A percentile compares a stretch with the other conserved stretches of the same genome.
phyloP scores from a whole-genome alignment of 495 filamentous ascomycete species.

The Daldinia caldariorum region DNA sequence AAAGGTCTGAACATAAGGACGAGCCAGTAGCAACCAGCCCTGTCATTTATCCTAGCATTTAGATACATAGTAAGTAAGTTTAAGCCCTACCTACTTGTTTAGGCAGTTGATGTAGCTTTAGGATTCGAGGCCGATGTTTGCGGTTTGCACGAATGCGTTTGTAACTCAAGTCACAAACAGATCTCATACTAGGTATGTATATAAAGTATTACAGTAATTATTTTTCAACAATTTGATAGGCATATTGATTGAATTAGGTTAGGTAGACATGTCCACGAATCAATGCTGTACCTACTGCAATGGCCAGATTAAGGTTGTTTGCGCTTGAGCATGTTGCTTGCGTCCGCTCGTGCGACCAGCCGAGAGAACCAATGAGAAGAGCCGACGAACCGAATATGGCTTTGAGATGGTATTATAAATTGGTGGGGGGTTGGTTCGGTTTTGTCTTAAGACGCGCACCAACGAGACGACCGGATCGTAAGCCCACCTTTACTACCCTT shows the following conservation, averaged over 20 bases:
- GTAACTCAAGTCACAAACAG: background rate
- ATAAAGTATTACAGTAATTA: too few relatives aligned
- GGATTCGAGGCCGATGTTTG: conserved; percentile 24
- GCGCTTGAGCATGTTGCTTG: conserved; percentile 25
- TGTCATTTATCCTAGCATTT: conserved; percentile 2
- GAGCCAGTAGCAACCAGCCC: conserved; percentile 11
- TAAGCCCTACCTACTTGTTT: conserved; percentile 22
- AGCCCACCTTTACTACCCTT: background rate
- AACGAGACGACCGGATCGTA: conserved; percentile 7
- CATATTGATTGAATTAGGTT: too few relatives aligned
- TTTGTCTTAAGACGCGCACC: conserved; percentile 32
- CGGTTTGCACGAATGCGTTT: conserved; percentile 13
- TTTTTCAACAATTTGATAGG: too few relatives aligned
- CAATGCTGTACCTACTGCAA: background rate
- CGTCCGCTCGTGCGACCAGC: conserved; percentile 24
- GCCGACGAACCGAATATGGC: conserved; percentile 22
- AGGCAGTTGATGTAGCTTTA: conserved; percentile 26
- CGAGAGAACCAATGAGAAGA: conserved; percentile 34
- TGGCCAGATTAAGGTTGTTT: conserved; percentile 24
- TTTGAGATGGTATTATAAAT: conserved; percentile 11
- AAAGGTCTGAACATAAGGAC: conserved; percentile 1
- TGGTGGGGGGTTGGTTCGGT: background rate
- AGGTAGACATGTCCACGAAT: background rate
- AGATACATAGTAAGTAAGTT: too few relatives aligned
- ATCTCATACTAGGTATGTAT: background rate